Evolutionary conservation across 2,329 filamentous ascomycete genomes (phyloP).

Genomic region (Curvularia verruculosa): DNA sequence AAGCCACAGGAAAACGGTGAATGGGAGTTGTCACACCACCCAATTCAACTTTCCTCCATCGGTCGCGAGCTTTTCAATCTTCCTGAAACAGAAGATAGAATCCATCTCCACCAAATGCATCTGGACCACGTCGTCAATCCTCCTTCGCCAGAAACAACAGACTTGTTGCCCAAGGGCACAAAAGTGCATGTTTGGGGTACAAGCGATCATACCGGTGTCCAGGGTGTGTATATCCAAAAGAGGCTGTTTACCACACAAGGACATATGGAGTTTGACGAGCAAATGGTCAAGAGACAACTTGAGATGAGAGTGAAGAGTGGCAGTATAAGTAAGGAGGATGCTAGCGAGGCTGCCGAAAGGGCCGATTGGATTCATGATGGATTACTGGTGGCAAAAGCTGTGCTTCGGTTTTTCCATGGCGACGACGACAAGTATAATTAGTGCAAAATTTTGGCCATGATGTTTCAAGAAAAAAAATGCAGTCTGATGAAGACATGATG

Average conservation of each 20-base stretch:
- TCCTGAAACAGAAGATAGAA: constrained; percentile 33
- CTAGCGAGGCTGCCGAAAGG: constrained; percentile 42
- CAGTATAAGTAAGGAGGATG: constrained; percentile 46
- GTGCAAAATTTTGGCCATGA: background rate
- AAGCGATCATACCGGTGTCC: constrained; percentile 53
- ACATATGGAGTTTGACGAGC: constrained; percentile 56
- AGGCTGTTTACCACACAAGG: constrained; percentile 56
- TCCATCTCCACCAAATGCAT: constrained; percentile 57
- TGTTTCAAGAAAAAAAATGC: background rate
- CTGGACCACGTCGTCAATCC: constrained; percentile 52
- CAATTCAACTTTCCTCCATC: constrained; percentile 49
- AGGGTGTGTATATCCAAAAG: constrained; percentile 54
- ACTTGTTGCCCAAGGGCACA: constrained; percentile 39
- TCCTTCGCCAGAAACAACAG: constrained; percentile 34
- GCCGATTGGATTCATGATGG: constrained; percentile 45
- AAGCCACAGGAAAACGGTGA: constrained; percentile 48
- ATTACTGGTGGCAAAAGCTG: constrained; percentile 36
- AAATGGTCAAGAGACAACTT: constrained; percentile 55
- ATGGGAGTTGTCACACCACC: constrained; percentile 56
- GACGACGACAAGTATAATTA: constrained; percentile 36
- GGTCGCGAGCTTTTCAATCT: constrained; percentile 52
- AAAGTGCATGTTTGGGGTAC: constrained; percentile 58
- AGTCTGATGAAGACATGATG: background rate
- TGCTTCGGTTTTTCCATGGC: constrained; percentile 42
- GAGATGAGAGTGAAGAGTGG: constrained; percentile 53